phyloP scores from a whole-genome alignment of 2,329 filamentous ascomycete genomes.

The Ophiostoma quercus region DNA sequence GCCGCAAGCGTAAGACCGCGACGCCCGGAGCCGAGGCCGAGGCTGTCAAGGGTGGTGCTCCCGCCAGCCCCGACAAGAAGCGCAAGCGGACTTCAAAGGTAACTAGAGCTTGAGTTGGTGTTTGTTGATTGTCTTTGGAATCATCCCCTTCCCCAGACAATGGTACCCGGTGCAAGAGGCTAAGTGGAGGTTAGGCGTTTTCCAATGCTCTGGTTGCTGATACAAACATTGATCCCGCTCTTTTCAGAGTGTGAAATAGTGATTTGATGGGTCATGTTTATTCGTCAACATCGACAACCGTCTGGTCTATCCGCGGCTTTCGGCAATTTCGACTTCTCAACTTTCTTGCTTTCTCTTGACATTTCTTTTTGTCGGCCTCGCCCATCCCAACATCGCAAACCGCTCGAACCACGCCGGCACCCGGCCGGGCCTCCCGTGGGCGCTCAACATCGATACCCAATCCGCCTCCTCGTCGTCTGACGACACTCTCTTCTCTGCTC shows the following conservation, averaged over 20 bases:
- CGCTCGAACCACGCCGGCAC: background rate
- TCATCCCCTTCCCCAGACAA: conserved; percentile 27
- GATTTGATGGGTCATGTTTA: conserved; percentile 29
- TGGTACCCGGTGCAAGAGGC: conserved; percentile 47
- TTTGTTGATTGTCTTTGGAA: background rate
- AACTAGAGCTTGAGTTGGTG: conserved; percentile 52
- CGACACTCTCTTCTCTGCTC: background rate
- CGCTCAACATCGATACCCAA: conserved; percentile 7
- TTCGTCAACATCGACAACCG: conserved; percentile 17
- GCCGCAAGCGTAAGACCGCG: conserved; percentile 53
- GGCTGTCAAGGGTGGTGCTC: conserved; percentile 38
- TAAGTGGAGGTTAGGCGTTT: conserved; percentile 37
- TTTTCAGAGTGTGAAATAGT: conserved; percentile 30
- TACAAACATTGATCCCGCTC: conserved; percentile 33
- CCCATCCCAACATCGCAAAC: conserved; percentile 3
- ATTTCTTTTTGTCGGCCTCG: background rate
- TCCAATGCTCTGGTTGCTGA: conserved; percentile 30
- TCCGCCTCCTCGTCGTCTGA: conserved; percentile 1
- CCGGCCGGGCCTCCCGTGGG: conserved; percentile 10
- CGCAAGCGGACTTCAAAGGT: conserved; percentile 56
- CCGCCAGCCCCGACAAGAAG: conserved; percentile 59
- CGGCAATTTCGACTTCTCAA: background rate
- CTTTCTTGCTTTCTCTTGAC: background rate
- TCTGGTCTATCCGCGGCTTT: background rate
- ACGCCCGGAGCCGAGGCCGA: conserved; percentile 44